Percentiles rank a stretch among this genome's conserved stretches.
These are phyloP conservation scores for Cunninghamia lanceolata DNA, from an alignment of 75 land plant species.

Conservation along the genomic window DNA sequence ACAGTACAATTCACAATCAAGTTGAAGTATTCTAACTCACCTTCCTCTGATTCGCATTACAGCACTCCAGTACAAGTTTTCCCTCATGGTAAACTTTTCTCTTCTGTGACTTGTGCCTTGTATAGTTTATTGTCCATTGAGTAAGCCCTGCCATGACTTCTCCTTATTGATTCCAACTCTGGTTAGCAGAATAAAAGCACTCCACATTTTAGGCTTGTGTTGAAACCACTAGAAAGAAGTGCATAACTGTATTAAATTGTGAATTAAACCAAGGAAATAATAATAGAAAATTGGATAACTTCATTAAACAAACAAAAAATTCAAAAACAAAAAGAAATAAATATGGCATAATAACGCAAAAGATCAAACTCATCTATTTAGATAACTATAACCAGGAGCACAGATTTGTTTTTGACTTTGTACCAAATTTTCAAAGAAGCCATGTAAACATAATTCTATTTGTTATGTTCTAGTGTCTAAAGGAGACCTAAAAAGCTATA, in stretches of 20 bases:
- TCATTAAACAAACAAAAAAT: neutral
- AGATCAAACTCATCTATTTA: neutral
- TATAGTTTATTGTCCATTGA: conserved; percentile 5
- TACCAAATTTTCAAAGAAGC: neutral
- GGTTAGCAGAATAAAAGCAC: neutral
- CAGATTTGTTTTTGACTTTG: neutral
- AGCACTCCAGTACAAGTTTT: conserved; percentile 5
- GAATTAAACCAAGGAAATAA: neutral
- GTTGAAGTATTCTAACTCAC: neutral
- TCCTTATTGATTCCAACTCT: neutral
- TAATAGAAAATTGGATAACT: neutral
- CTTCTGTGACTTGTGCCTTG: conserved; percentile 11
- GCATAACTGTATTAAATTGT: neutral
- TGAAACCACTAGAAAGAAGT: neutral
- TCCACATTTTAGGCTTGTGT: neutral
- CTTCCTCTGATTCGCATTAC: neutral
- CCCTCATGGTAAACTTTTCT: conserved; percentile 13
- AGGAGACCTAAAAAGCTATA: neutral
- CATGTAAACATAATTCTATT: neutral
- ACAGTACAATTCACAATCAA: neutral
- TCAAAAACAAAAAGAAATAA: neutral
- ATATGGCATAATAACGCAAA: neutral
- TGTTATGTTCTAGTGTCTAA: neutral
- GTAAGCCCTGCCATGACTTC: neutral
- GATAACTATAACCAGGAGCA: neutral